Conservation (phyloP, 2,329 filamentous ascomycete genomes). For the Xylariales sp. region DNA sequence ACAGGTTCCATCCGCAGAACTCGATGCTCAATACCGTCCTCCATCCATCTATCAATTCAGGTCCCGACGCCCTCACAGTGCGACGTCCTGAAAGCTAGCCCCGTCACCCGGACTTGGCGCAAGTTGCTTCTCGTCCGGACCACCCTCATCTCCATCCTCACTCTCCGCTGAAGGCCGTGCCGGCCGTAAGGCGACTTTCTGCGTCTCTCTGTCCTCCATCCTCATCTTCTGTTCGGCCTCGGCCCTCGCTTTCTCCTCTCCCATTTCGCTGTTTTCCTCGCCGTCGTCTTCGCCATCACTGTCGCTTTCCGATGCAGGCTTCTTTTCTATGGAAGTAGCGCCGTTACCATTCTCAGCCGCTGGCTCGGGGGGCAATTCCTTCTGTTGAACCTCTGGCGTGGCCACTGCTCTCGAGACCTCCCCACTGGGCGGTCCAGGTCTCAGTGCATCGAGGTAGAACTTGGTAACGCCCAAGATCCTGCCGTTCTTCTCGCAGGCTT, state of each 20-base stretch:
- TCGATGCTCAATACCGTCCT: too few relatives aligned
- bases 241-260: constrained; percentile 24
- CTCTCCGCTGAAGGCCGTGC: constrained; percentile 30
- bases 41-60: too few relatives aligned
- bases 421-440: constrained; percentile 37
- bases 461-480: constrained; percentile 90
- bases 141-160: constrained; percentile 27
- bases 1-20: too few relatives aligned
- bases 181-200: constrained; percentile 48
- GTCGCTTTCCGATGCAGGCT: constrained; percentile 12
- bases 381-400: constrained; percentile 21
- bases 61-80: too few relatives aligned
- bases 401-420: constrained; percentile 18
- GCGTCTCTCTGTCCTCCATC: constrained; percentile 50
- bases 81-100: constrained; percentile 60
- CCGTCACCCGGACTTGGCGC: constrained; percentile 48
- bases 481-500: constrained; percentile 91
- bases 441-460: constrained; percentile 85
- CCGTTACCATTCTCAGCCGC: constrained; percentile 16
- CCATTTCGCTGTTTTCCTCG: constrained; percentile 22
- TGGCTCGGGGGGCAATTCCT: constrained; percentile 23
- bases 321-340: constrained; percentile 3
- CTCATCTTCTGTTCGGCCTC: constrained; percentile 52
- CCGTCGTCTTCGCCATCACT: constrained; percentile 12
- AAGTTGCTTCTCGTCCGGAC: constrained; percentile 33